Conservation (phyloP, 2,329 filamentous ascomycete species). For the Blastomyces gilchristii region DNA sequence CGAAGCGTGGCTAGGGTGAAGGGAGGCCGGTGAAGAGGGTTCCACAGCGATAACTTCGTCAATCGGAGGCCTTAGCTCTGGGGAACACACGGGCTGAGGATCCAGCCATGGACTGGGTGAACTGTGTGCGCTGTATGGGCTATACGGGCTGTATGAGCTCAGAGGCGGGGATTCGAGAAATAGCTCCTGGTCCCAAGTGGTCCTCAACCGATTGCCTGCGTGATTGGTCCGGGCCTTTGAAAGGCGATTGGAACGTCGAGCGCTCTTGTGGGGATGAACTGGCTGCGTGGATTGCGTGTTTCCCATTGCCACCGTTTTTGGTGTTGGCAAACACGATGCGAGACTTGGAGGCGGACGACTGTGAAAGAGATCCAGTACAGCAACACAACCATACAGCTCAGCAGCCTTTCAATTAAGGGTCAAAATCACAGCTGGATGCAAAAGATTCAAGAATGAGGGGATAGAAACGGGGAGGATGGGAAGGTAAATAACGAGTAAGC, state of each 20-base stretch:
- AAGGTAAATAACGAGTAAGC: not conserved
- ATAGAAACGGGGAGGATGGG: not conserved
- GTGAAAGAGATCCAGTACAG: not conserved
- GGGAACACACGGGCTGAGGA: not conserved
- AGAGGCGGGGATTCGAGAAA: slow-evolving; percentile 8
- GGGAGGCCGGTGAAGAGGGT: not conserved
- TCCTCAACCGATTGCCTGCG: slow-evolving; percentile 12
- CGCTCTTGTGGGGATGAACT: slow-evolving; percentile 24
- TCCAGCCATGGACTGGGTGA: slow-evolving; percentile 11
- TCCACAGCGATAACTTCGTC: not conserved
- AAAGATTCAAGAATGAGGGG: not conserved
- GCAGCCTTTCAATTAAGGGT: not conserved
- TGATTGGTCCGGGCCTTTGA: slow-evolving; percentile 29
- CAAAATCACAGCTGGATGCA: not conserved
- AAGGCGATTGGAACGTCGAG: slow-evolving; percentile 27
- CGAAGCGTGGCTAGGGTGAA: not conserved
- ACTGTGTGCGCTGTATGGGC: slow-evolving; percentile 13
- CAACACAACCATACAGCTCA: not conserved
- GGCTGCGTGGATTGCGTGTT: slow-evolving; percentile 29
- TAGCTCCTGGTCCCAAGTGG: slow-evolving; percentile 12
- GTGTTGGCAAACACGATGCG: not conserved
- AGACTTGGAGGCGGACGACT: not conserved
- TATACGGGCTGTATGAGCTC: slow-evolving; percentile 3
- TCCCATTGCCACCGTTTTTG: slow-evolving; percentile 23
- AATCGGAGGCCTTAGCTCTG: not conserved